phyloP scores from a whole-genome alignment of 768 basidiomycete genomes.

The Coprinellus micaceus region DNA sequence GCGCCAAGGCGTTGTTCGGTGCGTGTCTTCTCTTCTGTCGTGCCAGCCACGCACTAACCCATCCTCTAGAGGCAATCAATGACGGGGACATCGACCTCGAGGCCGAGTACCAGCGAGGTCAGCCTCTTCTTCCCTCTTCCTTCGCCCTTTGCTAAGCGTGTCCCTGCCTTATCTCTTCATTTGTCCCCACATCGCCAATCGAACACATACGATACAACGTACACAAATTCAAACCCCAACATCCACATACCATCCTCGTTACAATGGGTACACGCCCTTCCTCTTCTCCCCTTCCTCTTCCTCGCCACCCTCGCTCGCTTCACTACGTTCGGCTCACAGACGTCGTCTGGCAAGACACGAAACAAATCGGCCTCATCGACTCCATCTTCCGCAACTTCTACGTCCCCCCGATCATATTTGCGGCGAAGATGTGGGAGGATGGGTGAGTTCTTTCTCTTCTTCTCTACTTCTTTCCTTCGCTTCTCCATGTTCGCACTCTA shows the following conservation, averaged over 20 bases:
- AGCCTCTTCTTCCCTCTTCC: slow-evolving; percentile 8
- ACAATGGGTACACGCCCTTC: no score
- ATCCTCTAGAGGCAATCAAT: slow-evolving; percentile 54
- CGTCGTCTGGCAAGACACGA: slow-evolving; percentile 75
- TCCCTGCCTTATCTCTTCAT: no score
- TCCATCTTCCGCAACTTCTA: slow-evolving; percentile 78
- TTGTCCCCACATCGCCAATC: no score
- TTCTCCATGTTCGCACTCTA: no score
- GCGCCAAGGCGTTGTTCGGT: slow-evolving; percentile 60
- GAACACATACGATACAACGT: no score
- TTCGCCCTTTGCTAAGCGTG: neutral
- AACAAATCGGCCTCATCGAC: slow-evolving; percentile 74
- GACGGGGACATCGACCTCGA: slow-evolving; percentile 65
- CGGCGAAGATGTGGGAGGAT: slow-evolving; percentile 51
- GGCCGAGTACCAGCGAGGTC: slow-evolving; percentile 78
- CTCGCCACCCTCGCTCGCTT: no score
- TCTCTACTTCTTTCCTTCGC: no score
- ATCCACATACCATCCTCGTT: no score
- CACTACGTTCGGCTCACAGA: no score
- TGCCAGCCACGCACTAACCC: neutral
- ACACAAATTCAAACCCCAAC: no score
- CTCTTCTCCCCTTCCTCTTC: no score
- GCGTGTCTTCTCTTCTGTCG: slow-evolving; percentile 13
- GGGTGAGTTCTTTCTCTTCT: no score
- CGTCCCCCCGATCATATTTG: slow-evolving; percentile 59